Percentiles rank a stretch among this genome's conserved stretches.
These are phyloP conservation scores for Lichtheimia corymbifera DNA, from an alignment of 371 early-diverging fungal genomes.

Conservation along the genomic window DNA sequence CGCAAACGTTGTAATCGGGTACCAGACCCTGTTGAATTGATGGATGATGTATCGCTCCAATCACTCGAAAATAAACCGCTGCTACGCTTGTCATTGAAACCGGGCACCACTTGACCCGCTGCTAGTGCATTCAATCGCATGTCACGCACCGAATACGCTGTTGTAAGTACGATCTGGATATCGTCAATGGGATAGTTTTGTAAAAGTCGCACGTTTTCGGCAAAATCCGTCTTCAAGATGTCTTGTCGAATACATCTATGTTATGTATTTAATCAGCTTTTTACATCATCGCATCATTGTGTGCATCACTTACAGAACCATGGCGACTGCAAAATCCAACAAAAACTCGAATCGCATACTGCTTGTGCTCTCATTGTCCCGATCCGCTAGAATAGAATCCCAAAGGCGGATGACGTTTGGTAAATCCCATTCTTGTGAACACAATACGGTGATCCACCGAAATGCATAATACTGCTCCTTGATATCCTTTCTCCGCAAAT, in stretches of 20 bases:
- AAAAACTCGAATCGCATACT: constrained; percentile 67
- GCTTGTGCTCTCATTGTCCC: constrained; percentile 36
- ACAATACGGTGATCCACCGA: constrained; percentile 84
- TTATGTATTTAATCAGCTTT: background rate
- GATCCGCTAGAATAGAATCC: constrained; percentile 82
- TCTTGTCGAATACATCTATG: constrained; percentile 60
- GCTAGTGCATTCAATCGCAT: constrained; percentile 32
- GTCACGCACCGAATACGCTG: constrained; percentile 43
- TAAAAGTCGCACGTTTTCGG: constrained; percentile 66
- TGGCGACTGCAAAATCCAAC: constrained; percentile 75
- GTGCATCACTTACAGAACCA: constrained; percentile 63
- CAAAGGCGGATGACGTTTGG: constrained; percentile 84
- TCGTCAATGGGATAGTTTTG: constrained; percentile 64
- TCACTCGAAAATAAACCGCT: constrained; percentile 29
- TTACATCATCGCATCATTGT: background rate
- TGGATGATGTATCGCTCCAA: constrained; percentile 47
- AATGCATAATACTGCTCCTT: constrained; percentile 83
- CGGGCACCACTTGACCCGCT: constrained; percentile 35
- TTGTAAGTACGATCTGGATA: constrained; percentile 44
- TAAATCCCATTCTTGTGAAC: constrained; percentile 81
- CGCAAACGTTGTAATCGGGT: constrained; percentile 38
- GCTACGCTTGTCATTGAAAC: constrained; percentile 33
- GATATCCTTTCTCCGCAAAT: constrained; percentile 68
- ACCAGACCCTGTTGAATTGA: constrained; percentile 35
- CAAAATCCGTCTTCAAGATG: constrained; percentile 61